phyloP scores from a whole-genome alignment of 176 grass and related monocot genomes.

The Thalia dealbata region DNA sequence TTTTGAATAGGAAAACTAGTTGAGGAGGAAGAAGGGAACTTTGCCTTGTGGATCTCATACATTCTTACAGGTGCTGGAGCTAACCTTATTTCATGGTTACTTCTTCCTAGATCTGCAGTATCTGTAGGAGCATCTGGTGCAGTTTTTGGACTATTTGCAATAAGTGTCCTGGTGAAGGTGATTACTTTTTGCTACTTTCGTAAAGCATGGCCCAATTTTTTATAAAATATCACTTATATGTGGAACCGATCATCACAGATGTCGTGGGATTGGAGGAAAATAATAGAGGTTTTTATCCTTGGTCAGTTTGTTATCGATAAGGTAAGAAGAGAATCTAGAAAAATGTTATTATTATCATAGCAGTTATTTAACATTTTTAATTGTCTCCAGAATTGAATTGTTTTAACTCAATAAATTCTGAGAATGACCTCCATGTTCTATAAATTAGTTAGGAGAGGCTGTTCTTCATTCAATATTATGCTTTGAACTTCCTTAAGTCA shows the following conservation, averaged over 20 bases:
- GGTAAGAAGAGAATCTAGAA: conserved; percentile 25
- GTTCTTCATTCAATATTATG: neutral
- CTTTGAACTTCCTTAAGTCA: neutral
- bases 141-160: conserved; percentile 96
- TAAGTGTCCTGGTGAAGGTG: conserved; percentile 98
- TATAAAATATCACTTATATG: neutral
- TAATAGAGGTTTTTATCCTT: conserved; percentile 88
- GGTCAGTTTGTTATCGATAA: conserved; percentile 98
- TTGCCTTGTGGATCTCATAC: conserved; percentile 94
- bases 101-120: conserved; percentile 62
- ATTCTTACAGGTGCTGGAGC: conserved; percentile 87
- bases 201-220: neutral
- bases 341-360: neutral
- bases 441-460: neutral
- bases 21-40: conserved; percentile 86
- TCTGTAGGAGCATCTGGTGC: conserved; percentile 92
- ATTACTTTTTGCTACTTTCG: conserved; percentile 17
- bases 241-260: conserved; percentile 41
- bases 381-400: neutral
- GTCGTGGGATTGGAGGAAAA: conserved; percentile 99
- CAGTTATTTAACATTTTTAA: neutral
- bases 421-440: neutral
- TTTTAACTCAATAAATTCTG: neutral
- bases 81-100: conserved; percentile 83
- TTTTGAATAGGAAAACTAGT: conserved; percentile 79